Base-by-base conservation (phyloP, 768 basidiomycete genomes). In the Suillus subluteus region DNA sequence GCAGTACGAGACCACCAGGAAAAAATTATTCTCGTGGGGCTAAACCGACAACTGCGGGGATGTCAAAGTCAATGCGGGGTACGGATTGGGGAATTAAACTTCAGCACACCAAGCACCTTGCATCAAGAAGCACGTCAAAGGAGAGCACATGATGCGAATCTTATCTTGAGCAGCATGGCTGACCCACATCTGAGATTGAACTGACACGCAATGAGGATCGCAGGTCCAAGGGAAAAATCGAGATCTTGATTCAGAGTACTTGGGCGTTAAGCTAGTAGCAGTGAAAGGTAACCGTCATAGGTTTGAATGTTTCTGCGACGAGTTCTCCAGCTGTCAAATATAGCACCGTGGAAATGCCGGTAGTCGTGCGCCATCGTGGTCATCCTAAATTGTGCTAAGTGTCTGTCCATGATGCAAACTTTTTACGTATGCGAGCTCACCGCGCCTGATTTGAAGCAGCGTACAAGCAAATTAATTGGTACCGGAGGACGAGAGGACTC, bases 71-170 rank as follows among this genome's bases (percentile, higher is more conserved):
- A 61, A 61, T 61, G 59, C 41, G 59, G 59, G 59, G 59, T 61
- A 61, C 18, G 59, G 40, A 61, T 61, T 62, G 41, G 65, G 37
- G 32, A 44, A 71, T 46, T 59, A 56, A 62, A 54, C 58, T 43
- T 73, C 32, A 38, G 46, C 73, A 56, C n/a, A 56, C 58, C 56
- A 37, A 68, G 64, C 62, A n/a, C 54, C 58, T 64, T 66, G 58
- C 59, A 56, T 70, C 62, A 23, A 48, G 55, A 65, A 67, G 62
- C 59, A 62, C 62, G 63, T 38, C 43, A 44, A 59, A 46, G 66
- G 68, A 67, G 73, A 76, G 75, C 71, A 72, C 68, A 65, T 67
- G 69, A 75, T 68, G 46, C 26, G 65, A 56, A 61, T 72, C 56
- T 58, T 64, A 65, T 68, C 63, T 65, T 62, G 72, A 64, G 65